Base-by-base conservation (phyloP, 192 early-diverging fungal genomes). In the Endogone sp. region DNA sequence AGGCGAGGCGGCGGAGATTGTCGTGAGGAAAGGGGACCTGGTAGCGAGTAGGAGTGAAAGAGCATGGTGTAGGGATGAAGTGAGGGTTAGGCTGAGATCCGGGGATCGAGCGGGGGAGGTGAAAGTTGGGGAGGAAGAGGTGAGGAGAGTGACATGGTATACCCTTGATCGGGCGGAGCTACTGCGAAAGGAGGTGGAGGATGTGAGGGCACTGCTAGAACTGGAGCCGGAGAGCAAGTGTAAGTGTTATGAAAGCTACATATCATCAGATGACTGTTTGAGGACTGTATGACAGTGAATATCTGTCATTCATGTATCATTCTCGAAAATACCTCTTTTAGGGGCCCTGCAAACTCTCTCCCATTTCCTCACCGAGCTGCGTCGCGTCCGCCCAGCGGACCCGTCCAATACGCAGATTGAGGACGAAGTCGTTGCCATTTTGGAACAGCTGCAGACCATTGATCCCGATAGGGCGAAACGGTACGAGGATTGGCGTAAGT, bases 161-260 rank as follows among this genome's bases (percentile, higher is more conserved):
- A 58, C 62, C 1, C n/a, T 74, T 11, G 82, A 83, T 66, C 76
- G 77, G 27, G 62, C 71, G 2, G 60, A 62, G 4, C 56, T 91
- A 2, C 78, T 91, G 58, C 30, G 77, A 29, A 70, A 76, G 25
- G 92, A 95, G 72, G 81, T 90, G 55, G 62, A 79, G 26, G 73
- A 79, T 25, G 72, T 94, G 4, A 74, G 83, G 30, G 93, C 93
- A 66, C 71, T 95, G 23, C 58, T 86, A 10, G 93, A 93, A 26
- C 20, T 92, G 13, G 93, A 95, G 68, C 91, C 93, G 2, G 89
- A 94, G 29, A 88, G 88, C 65, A 93, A 92, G 86, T 94, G 92
- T 93, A 83, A 75, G 79, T 70, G 25, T 22, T 91, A 85, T 94
- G 91, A 91, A 81, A 73, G 79, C n/a, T 68, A 23, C 20, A 28